These are phyloP conservation scores for Sparassis latifolia DNA, from an alignment of 1,284 basidiomycete genomes.

Conservation along the genomic window DNA sequence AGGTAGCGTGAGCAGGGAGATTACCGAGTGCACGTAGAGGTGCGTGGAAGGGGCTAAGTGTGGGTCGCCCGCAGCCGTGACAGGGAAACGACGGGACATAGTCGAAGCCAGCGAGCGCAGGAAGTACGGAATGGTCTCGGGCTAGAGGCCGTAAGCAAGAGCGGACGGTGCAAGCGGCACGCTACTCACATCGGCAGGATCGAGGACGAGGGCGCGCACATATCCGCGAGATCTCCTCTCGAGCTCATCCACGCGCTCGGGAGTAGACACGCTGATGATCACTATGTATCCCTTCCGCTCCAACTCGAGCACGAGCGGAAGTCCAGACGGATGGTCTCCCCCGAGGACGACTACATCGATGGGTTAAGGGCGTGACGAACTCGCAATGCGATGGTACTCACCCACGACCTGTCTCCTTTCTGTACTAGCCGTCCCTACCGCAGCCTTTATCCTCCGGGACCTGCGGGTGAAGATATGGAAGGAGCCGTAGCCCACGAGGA, in stretches of 20 bases:
- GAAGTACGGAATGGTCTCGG: conserved; percentile 64
- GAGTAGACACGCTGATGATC: conserved; percentile 65
- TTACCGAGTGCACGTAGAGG: conserved; percentile 63
- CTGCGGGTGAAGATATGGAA: conserved; percentile 12
- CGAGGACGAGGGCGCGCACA: conserved; percentile 71
- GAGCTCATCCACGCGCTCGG: conserved; percentile 54
- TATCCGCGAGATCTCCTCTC: conserved; percentile 65
- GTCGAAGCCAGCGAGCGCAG: conserved; percentile 72
- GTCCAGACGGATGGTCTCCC: conserved; percentile 63
- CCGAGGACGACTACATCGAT: conserved; percentile 65
- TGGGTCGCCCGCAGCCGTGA: conserved; percentile 71
- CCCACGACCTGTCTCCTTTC: conserved; percentile 68
- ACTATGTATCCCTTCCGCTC: conserved; percentile 76
- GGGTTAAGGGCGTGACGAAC: too few relatives aligned
- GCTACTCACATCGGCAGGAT: conserved; percentile 59
- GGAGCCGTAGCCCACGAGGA: conserved; percentile 50
- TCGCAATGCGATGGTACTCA: conserved; percentile 28
- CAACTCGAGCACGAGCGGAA: conserved; percentile 63
- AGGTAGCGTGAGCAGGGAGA: conserved; percentile 63
- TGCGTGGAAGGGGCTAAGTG: conserved; percentile 56
- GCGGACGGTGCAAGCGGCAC: background rate
- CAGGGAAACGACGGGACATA: conserved; percentile 75
- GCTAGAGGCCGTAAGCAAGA: conserved; percentile 32
- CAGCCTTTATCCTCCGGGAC: conserved; percentile 15
- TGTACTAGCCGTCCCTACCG: conserved; percentile 23